Percentiles rank a stretch among this genome's conserved stretches.
These are phyloP conservation scores for carrot (Daucus carota) DNA, from an alignment of 129 eudicot genomes.

Conservation along the genomic window DH1_v3.0 NC_030387.2:9411501-9412000, in stretches of 20 bases:
- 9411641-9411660: conserved; percentile 31
- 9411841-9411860: conserved; percentile 57
- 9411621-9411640: conserved; percentile 25
- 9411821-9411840: conserved; percentile 56
- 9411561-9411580: not conserved
- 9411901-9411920: conserved; percentile 59
- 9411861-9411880: conserved; percentile 52
- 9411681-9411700: conserved; percentile 48
- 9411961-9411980: conserved; percentile 57
- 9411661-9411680: conserved; percentile 56
- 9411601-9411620: conserved; percentile 32
- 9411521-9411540: conserved; percentile 13
- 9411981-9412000: conserved; percentile 64
- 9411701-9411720: conserved; percentile 65
- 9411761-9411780: conserved; percentile 27
- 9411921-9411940: conserved; percentile 63
- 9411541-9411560: not conserved
- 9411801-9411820: conserved; percentile 46
- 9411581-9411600: conserved; percentile 16
- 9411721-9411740: conserved; percentile 41
- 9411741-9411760: conserved; percentile 15
- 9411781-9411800: conserved; percentile 40
- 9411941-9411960: conserved; percentile 69
- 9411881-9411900: conserved; percentile 52
- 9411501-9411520: conserved; percentile 17